Evolutionary conservation across 2,329 filamentous ascomycete genomes (phyloP).

Genomic region (Colletotrichum sp.): DNA sequence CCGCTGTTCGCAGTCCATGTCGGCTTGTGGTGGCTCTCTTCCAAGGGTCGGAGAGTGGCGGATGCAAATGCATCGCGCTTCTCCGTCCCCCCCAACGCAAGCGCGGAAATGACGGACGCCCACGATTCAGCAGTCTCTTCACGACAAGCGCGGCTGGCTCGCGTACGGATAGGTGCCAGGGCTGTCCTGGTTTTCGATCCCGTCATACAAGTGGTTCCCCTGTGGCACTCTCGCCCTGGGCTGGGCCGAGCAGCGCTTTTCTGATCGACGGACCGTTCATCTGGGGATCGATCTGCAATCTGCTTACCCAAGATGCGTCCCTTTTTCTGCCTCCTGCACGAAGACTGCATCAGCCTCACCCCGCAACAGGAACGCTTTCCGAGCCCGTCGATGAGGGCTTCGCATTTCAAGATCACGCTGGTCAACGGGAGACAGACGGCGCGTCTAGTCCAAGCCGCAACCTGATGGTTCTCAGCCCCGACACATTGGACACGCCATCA

Average conservation of each 20-base stretch:
- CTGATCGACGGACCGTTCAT: slow-evolving; percentile 13
- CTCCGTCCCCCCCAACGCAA: slow-evolving; percentile 2
- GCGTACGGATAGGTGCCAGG: neutral
- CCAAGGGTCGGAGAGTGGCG: neutral
- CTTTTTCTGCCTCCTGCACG: neutral
- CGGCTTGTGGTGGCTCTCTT: neutral
- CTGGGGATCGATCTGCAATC: slow-evolving; percentile 19
- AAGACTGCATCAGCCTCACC: slow-evolving; percentile 7
- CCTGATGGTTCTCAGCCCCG: neutral
- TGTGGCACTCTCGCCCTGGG: neutral
- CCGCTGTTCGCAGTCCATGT: neutral
- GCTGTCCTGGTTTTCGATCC: neutral
- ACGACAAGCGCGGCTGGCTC: slow-evolving; percentile 12
- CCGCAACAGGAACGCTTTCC: slow-evolving; percentile 1
- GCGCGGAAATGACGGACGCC: slow-evolving; percentile 10
- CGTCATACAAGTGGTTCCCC: slow-evolving; percentile 8
- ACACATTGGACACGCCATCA: neutral
- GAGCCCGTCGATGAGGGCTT: neutral
- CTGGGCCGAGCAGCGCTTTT: neutral
- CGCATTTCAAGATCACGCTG: neutral
- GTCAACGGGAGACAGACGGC: neutral
- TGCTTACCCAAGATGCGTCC: neutral
- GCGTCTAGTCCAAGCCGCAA: neutral
- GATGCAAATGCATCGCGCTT: slow-evolving; percentile 6
- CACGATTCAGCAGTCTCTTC: neutral